Base-by-base conservation (phyloP, 768 basidiomycete species). In the Kwoniella europaea region DNA sequence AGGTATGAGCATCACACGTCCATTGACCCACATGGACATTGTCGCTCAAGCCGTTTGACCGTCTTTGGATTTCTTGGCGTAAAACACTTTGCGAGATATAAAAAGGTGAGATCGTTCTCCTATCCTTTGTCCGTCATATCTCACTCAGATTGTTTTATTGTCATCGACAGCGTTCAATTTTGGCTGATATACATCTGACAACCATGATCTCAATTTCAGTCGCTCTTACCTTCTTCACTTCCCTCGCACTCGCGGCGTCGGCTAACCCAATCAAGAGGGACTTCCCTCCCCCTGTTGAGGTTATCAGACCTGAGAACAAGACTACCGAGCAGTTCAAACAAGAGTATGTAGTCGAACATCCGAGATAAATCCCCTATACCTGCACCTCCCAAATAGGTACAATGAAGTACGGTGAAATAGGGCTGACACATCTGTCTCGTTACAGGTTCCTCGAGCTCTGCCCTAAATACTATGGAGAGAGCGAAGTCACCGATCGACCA, bases 271-370 rank as follows among this genome's bases (percentile, higher is more conserved):
- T 46, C 41, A 16, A 42, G 13, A n/a, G 41, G 18, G 16, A 61
- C 18, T 61, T 22, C 27, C 54, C 55, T 13, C 24, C 29, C n/a
- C 64, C 64, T 29, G 64, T 65, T 9, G 41, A 41, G 10, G 64
- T 65, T 2, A 20, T 65, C n/a, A 18, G 64, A 65, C 64, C 64
- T 57, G 54, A 65, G 50, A 65, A 65, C n/a, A 18, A n/a, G 27
- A 65, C 54, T 29, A 56, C 43, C 10, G 64, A 65, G 18, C 35
- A 65, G 18, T 65, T 65, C 42, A 42, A 65, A 27, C 43, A 65
- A 20, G 54, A 65, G 64, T n/a, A n/a, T n/a, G n/a, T n/a, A n/a
- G n/a, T n/a, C n/a, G n/a, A n/a, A n/a, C n/a, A n/a, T n/a, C n/a
- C n/a, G n/a, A n/a, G n/a, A n/a, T n/a, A n/a, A n/a, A n/a, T n/a